Evolutionary conservation across 2,329 filamentous ascomycete species (phyloP).

Genomic region (Tolypocladium guangdongense): DNA sequence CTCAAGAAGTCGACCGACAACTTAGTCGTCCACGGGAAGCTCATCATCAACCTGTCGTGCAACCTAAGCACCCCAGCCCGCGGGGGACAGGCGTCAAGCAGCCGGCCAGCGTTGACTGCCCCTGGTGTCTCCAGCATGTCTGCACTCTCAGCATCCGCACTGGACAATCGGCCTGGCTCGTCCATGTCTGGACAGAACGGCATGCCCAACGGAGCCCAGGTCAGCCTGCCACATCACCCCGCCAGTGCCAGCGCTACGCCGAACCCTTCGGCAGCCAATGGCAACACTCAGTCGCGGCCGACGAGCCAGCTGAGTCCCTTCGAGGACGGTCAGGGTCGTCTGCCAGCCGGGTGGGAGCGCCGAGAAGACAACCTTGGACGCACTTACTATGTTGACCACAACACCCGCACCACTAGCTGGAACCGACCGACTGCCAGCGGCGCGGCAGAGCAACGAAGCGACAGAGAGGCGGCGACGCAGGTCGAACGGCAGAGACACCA

Average conservation of each 20-base stretch:
- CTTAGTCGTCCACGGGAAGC: constrained; percentile 91
- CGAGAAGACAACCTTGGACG: constrained; percentile 89
- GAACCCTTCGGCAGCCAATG: constrained; percentile 15
- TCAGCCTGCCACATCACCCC: constrained; percentile 33
- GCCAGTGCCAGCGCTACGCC: constrained; percentile 32
- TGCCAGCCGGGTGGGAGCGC: constrained; percentile 91
- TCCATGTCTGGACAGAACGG: constrained; percentile 40
- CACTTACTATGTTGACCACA: constrained; percentile 98
- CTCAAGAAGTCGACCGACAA: constrained; percentile 98
- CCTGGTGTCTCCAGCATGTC: constrained; percentile 34
- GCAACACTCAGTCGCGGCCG: constrained; percentile 19
- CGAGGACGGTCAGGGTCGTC: constrained; percentile 85
- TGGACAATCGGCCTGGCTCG: constrained; percentile 41
- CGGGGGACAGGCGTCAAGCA: constrained; percentile 31
- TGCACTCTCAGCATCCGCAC: constrained; percentile 29
- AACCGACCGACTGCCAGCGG: constrained; percentile 75
- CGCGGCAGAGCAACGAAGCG: constrained; percentile 57
- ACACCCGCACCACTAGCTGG: constrained; percentile 94
- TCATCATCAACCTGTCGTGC: constrained; percentile 92
- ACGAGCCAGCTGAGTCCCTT: constrained; percentile 66
- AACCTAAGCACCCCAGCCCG: constrained; percentile 66
- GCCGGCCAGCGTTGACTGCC: constrained; percentile 33
- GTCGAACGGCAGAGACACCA: constrained; percentile 89
- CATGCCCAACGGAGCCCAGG: constrained; percentile 26
- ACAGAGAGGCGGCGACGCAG: constrained; percentile 83